A percentile compares a stretch with the other conserved stretches of the same genome.
phyloP scores from a whole-genome alignment of 495 filamentous ascomycete species.

The Aspergillus nidulans region DNA sequence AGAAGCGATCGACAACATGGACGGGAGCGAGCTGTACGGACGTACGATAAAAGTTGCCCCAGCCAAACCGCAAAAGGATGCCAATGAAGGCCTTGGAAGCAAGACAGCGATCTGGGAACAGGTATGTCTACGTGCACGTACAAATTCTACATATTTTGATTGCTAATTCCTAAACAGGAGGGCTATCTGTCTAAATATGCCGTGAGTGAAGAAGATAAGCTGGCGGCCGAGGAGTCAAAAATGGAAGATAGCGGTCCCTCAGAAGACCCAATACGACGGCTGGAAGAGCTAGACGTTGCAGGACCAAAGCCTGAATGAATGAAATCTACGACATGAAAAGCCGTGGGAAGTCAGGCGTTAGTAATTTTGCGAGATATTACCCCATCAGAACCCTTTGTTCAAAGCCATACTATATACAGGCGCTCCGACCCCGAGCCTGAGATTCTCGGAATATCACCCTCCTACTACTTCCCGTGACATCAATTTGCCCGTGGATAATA shows the following conservation, averaged over 20 bases:
- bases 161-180: constrained; percentile 58
- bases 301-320: constrained; percentile 77
- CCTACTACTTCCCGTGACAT: constrained; percentile 18
- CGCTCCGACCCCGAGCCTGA: constrained; percentile 27
- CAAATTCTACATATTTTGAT: background rate
- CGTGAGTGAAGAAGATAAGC: constrained; percentile 78
- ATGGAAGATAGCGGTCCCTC: constrained; percentile 46
- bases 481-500: constrained; percentile 33
- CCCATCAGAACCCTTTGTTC: constrained; percentile 26
- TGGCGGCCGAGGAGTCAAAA: constrained; percentile 56
- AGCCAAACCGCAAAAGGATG: constrained; percentile 89
- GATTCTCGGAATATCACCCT: constrained; percentile 17
- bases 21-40: constrained; percentile 93
- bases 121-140: constrained; percentile 47
- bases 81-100: constrained; percentile 78
- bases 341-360: constrained; percentile 24
- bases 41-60: constrained; percentile 84
- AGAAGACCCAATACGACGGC: constrained; percentile 90
- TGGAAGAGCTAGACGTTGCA: constrained; percentile 89
- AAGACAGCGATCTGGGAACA: constrained; percentile 99
- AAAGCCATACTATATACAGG: constrained; percentile 42
- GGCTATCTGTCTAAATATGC: constrained; percentile 88
- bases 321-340: constrained; percentile 11
- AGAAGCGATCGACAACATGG: constrained; percentile 99
- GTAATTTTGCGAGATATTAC: constrained; percentile 30